These are phyloP conservation scores for Thalassiosira livingstoniorum DNA, from an alignment of 352 stramenopile genomes.

Conservation along the genomic window DNA sequence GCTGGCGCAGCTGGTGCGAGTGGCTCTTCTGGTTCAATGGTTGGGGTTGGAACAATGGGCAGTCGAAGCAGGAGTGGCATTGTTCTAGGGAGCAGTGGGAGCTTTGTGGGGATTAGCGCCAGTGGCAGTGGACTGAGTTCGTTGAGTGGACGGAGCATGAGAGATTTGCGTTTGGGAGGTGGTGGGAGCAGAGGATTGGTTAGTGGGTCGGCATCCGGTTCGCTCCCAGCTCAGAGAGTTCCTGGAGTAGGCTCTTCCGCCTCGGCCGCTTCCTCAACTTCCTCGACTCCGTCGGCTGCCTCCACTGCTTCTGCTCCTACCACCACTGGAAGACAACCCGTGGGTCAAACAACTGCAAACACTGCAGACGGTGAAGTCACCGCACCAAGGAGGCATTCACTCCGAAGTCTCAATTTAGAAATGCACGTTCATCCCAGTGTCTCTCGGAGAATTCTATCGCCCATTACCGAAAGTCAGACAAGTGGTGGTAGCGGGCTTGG, in stretches of 20 bases:
- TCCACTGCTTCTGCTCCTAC: neutral
- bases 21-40: no score
- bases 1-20: no score
- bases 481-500: neutral
- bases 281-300: neutral
- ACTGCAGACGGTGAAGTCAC: no score
- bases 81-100: neutral
- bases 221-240: neutral
- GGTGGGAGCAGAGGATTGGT: neutral
- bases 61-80: neutral
- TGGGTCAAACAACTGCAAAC: no score
- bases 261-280: neutral
- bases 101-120: neutral
- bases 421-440: slow-evolving; percentile 60
- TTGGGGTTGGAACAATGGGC: no score
- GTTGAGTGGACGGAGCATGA: slow-evolving; percentile 27
- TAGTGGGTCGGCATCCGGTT: neutral
- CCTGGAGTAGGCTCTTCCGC: neutral
- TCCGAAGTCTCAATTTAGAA: slow-evolving; percentile 33
- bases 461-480: slow-evolving; percentile 5
- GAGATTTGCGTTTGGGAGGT: slow-evolving; percentile 13
- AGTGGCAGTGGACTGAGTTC: neutral
- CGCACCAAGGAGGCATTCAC: no score
- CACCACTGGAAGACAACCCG: neutral
- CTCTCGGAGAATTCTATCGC: slow-evolving; percentile 14